phyloP scores from a whole-genome alignment of 2,329 filamentous ascomycete genomes.

The Talaromyces sp. region DNA sequence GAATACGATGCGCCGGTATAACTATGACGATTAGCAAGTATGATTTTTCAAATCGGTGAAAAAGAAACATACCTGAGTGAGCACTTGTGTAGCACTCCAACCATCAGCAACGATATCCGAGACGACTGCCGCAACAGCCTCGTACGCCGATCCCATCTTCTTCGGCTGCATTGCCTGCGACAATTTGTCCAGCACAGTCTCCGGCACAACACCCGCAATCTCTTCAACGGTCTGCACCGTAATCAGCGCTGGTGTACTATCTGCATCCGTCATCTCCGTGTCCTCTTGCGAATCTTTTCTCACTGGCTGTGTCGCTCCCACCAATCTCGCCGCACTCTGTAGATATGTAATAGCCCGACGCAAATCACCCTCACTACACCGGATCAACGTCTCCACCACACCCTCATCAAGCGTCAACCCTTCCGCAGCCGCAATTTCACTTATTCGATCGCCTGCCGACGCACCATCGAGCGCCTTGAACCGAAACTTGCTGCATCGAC shows the following conservation, averaged over 20 bases:
- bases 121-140: slow-evolving; percentile 70
- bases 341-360: slow-evolving; percentile 94
- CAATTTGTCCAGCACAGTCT: slow-evolving; percentile 65
- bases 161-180: slow-evolving; percentile 72
- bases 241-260: slow-evolving; percentile 46
- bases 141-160: slow-evolving; percentile 63
- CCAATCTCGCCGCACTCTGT: slow-evolving; percentile 86
- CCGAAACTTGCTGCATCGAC: slow-evolving; percentile 90
- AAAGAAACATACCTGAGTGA: slow-evolving; percentile 64
- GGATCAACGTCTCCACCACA: slow-evolving; percentile 77
- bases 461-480: slow-evolving; percentile 93
- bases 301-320: slow-evolving; percentile 57
- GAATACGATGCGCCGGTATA: slow-evolving; percentile 73
- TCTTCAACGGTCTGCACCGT: slow-evolving; percentile 82
- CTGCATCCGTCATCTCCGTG: slow-evolving; percentile 59
- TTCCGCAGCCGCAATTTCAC: slow-evolving; percentile 78
- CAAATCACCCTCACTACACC: slow-evolving; percentile 88
- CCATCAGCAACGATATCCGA: slow-evolving; percentile 92
- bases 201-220: slow-evolving; percentile 91
- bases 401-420: slow-evolving; percentile 71
- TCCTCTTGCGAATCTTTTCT: slow-evolving; percentile 47
- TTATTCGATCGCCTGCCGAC: slow-evolving; percentile 73
- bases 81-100: slow-evolving; percentile 89
- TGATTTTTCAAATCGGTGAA: background rate
- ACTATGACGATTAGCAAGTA: slow-evolving; percentile 16